Conservation (phyloP, 495 filamentous ascomycete genomes). For the Xeromyces bisporus region DNA sequence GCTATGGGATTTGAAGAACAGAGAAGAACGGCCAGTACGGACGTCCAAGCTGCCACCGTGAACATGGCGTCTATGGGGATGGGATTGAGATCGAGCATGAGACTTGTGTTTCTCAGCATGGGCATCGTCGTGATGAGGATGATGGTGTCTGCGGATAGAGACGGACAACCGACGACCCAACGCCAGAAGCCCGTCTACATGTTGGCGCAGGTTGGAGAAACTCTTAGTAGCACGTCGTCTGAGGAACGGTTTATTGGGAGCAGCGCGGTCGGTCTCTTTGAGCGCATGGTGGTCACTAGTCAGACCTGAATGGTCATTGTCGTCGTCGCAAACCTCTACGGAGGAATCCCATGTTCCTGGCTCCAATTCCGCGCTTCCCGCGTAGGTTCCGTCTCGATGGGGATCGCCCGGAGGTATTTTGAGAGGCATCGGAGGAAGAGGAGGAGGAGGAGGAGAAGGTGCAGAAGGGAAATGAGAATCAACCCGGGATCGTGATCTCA, state of each 20-base stretch:
- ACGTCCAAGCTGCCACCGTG: constrained; percentile 10
- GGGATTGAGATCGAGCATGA: background rate
- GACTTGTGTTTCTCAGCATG: background rate
- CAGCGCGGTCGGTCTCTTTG: constrained; percentile 23
- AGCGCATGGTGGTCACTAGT: too few species aligned
- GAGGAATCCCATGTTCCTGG: background rate
- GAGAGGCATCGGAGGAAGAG: background rate
- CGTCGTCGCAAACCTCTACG: constrained; percentile 4
- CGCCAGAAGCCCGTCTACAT: constrained; percentile 28
- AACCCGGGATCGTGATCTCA: constrained; percentile 21
- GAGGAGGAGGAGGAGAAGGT: background rate
- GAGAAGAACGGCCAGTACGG: constrained; percentile 9
- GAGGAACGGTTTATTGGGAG: constrained; percentile 17
- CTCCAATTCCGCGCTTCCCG: background rate
- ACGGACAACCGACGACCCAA: constrained; percentile 30
- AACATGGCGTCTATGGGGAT: constrained; percentile 9
- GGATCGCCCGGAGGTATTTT: background rate
- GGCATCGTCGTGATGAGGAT: constrained; percentile 10
- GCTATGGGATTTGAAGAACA: constrained; percentile 13
- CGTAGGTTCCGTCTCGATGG: background rate
- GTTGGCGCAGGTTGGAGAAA: constrained; percentile 30
- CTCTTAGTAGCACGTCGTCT: constrained; percentile 26
- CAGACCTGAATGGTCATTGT: constrained; percentile 12
- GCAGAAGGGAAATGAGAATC: constrained; percentile 1
- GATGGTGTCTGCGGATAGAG: constrained; percentile 24